A percentile compares a stretch with the other conserved stretches of the same genome.
Evolutionary conservation across 768 basidiomycete species (phyloP).

Genomic region (Leccinum boreale): DNA sequence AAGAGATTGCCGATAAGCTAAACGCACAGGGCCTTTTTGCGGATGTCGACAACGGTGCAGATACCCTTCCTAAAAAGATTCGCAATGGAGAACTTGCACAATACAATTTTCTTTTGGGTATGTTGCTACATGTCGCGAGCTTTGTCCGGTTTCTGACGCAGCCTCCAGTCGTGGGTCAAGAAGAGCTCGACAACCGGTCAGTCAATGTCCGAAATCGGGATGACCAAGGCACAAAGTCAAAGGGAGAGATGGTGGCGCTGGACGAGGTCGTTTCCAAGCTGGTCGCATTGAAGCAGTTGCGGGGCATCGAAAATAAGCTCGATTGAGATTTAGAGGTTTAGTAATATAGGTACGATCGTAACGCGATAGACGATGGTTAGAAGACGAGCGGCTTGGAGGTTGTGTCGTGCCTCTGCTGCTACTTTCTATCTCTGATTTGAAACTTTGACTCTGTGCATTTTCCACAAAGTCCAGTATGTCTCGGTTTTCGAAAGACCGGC

Average conservation of each 20-base stretch:
- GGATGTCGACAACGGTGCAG: slow-evolving; percentile 88
- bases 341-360: not conserved
- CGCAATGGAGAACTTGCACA: slow-evolving; percentile 96
- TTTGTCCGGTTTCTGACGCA: slow-evolving; percentile 1
- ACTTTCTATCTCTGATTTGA: too few species aligned
- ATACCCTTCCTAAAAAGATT: slow-evolving; percentile 96
- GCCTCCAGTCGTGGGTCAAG: slow-evolving; percentile 86
- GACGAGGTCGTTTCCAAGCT: slow-evolving; percentile 71
- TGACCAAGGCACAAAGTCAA: slow-evolving; percentile 82
- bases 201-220: slow-evolving; percentile 97
- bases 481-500: too few species aligned
- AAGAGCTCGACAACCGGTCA: slow-evolving; percentile 79
- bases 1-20: slow-evolving; percentile 70
- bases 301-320: slow-evolving; percentile 53
- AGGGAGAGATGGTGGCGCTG: slow-evolving; percentile 70
- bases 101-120: slow-evolving; percentile 97
- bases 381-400: not conserved
- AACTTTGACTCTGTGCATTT: too few species aligned
- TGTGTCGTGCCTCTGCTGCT: not conserved
- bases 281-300: slow-evolving; percentile 61
- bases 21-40: slow-evolving; percentile 71
- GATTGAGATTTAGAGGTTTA: slow-evolving; percentile 18
- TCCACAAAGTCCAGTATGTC: too few species aligned
- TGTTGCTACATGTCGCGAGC: slow-evolving; percentile 18
- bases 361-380: not conserved